phyloP scores from a whole-genome alignment of 2,329 filamentous ascomycete species.

The Sarocladiaceae sp. region DNA sequence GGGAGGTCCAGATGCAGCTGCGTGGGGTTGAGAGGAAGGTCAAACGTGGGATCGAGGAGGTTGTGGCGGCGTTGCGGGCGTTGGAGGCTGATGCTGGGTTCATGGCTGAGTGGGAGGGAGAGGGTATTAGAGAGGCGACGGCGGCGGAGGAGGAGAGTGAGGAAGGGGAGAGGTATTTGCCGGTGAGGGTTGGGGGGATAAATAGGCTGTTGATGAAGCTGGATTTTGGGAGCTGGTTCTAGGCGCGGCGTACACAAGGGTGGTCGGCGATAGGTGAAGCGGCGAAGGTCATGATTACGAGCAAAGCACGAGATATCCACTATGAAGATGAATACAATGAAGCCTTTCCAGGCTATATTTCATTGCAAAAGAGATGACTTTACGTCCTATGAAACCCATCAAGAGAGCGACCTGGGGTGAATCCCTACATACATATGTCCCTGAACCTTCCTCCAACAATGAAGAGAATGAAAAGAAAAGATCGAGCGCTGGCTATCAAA shows the following conservation, averaged over 20 bases:
- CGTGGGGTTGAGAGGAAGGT: constrained; percentile 59
- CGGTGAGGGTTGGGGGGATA: constrained; percentile 71
- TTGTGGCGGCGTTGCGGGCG: constrained; percentile 52
- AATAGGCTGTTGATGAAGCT: constrained; percentile 89
- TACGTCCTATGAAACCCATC: too few species aligned
- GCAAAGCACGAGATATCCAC: neutral
- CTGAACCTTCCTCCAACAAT: neutral
- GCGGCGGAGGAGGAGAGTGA: constrained; percentile 37
- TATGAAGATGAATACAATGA: neutral
- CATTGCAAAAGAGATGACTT: neutral
- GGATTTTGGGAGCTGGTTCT: constrained; percentile 62
- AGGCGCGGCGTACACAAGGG: neutral
- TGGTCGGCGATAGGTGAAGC: neutral
- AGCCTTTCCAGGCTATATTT: too few species aligned
- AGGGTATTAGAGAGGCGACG: constrained; percentile 31
- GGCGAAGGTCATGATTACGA: neutral
- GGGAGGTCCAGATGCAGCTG: constrained; percentile 61
- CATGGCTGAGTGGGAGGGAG: constrained; percentile 38
- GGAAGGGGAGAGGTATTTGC: constrained; percentile 50
- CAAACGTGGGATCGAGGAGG: constrained; percentile 61
- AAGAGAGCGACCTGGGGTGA: neutral
- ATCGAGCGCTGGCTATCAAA: neutral
- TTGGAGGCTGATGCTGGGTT: constrained; percentile 42
- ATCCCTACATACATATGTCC: neutral
- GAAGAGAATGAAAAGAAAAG: neutral